Conservation (phyloP, 2,329 filamentous ascomycete genomes). For the Trichoderma hamatum region DNA sequence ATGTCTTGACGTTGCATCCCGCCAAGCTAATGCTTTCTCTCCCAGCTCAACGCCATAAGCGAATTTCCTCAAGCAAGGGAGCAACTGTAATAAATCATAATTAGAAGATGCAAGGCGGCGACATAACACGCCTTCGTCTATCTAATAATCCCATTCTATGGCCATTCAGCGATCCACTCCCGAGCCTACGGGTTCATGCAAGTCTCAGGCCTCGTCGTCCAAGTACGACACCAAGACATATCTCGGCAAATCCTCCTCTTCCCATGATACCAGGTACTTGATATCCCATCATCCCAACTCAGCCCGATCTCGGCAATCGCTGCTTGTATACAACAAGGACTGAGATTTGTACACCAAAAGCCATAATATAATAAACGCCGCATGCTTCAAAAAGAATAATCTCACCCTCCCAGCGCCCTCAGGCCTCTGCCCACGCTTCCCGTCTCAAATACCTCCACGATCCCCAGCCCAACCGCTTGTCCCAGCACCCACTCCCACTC, state of each 20-base stretch:
- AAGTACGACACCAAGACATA: neutral
- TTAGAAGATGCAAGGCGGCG: neutral
- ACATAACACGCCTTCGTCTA: neutral
- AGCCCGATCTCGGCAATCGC: neutral
- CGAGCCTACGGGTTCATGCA: neutral
- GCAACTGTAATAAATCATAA: neutral
- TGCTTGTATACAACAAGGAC: neutral
- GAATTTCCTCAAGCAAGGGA: neutral
- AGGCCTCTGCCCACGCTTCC: conserved; percentile 72
- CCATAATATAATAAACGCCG: neutral
- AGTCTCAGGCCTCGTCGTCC: neutral
- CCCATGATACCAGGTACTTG: neutral
- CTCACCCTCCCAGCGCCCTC: conserved; percentile 42
- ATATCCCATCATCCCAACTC: neutral
- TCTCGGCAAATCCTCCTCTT: conserved; percentile 7
- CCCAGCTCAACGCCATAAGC: neutral
- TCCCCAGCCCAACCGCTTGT: conserved; percentile 70
- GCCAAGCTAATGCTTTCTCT: neutral
- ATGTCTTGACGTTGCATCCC: neutral
- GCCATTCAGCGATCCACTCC: neutral
- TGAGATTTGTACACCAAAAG: neutral
- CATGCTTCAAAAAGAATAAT: neutral
- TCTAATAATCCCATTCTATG: neutral
- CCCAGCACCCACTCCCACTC: conserved; percentile 72
- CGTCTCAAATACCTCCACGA: conserved; percentile 76